Conservation (phyloP, 2,329 filamentous ascomycete species). For the Beauveria asiatica region DNA sequence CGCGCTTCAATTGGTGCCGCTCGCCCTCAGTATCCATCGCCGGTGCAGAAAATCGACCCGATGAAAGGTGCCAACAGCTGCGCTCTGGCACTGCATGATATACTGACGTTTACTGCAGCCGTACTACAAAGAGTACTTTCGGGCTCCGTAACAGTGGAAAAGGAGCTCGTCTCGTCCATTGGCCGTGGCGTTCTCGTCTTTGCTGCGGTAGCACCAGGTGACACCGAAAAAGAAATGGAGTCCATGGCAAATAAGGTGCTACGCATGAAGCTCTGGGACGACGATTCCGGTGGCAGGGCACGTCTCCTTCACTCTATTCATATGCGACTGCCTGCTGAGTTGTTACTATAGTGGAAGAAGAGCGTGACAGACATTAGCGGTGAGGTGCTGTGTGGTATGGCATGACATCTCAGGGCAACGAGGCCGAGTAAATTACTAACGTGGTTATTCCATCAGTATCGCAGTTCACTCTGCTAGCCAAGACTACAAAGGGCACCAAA, state of each 20-base stretch:
- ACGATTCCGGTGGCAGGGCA: slow-evolving; percentile 62
- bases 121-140: slow-evolving; percentile 91
- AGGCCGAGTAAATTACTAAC: background rate
- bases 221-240: slow-evolving; percentile 83
- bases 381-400: slow-evolving; percentile 83
- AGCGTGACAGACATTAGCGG: slow-evolving; percentile 82
- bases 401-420: background rate
- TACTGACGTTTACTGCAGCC: slow-evolving; percentile 42
- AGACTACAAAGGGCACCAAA: slow-evolving; percentile 91
- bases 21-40: background rate
- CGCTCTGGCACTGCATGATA: background rate
- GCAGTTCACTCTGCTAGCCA: slow-evolving; percentile 89
- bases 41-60: background rate
- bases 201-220: slow-evolving; percentile 81
- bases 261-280: slow-evolving; percentile 88
- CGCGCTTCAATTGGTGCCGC: background rate
- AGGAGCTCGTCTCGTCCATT: slow-evolving; percentile 82
- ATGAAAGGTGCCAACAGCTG: slow-evolving; percentile 5
- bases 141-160: slow-evolving; percentile 90
- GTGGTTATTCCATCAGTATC: slow-evolving; percentile 54
- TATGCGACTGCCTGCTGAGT: slow-evolving; percentile 7
- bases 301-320: slow-evolving; percentile 16
- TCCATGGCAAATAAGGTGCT: slow-evolving; percentile 76
- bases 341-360: slow-evolving; percentile 66
- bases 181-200: slow-evolving; percentile 85